Base-by-base conservation (phyloP, 192 early-diverging fungal species). In the Chytriomyces confervae region DNA sequence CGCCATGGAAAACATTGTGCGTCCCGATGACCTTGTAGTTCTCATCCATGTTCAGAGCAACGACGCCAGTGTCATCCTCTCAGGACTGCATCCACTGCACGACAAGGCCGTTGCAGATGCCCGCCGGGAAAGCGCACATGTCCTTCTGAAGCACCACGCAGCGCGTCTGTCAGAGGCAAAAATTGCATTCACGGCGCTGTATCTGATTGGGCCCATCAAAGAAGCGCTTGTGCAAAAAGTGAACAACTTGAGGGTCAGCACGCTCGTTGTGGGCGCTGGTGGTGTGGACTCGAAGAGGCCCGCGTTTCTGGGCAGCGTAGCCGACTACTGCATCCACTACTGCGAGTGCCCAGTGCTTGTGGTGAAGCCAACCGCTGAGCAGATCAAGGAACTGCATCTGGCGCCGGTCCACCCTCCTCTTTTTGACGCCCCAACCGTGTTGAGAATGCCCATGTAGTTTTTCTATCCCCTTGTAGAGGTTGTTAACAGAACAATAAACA, bases 1-100 rank as follows among this genome's bases (percentile, higher is more conserved):
- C 78, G 76, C 83, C 50, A 10, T 84, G 16, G 66, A 69, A 9
- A 77, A 84, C 67, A 20, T 73, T 50, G 45, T 84, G 29, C 74
- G 71, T 70, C 13, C 69, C 6, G 50, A 71, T 43, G 83, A 84
- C 72, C 75, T 71, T 50, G 78, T 84, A 48, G 46, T 84, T 20
- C 77, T 84, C 9, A 69, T 84, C 62, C 23, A 50, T 23, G 69
- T 70, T 13, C 69, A 70, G 6, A 47, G 53, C 50, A 43, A 70
- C 47, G 20, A 47, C 0, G 16, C 48, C 53, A 13, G 13, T n/a
- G 13, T 13, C 0, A n/a, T 57, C 53, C 53, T n/a, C 16, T 57
- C 46, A 27, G 23, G 8, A 2, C 66, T 68, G 5, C 24, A 44
- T 45, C 50, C 46, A 47, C 13, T 57, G 3, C 53, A 57, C 16